Evolutionary conservation across 352 stramenopile species (phyloP).

Genomic region (Phytophthora cajani): DNA sequence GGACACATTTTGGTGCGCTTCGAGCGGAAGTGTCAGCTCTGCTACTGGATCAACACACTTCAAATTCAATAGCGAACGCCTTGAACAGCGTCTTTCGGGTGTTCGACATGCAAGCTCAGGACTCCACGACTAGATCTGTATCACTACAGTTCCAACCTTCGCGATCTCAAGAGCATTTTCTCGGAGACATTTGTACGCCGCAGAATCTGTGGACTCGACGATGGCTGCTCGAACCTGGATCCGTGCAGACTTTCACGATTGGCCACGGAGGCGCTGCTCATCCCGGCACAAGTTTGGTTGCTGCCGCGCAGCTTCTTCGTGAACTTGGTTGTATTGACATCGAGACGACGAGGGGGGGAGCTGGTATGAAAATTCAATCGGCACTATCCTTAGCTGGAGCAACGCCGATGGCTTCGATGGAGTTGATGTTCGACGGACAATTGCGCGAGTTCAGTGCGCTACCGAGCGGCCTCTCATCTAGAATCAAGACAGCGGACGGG

Average conservation of each 20-base stretch:
- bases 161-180: neutral
- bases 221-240: neutral
- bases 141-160: neutral
- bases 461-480: constrained; percentile 1
- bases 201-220: neutral
- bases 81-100: constrained; percentile 10
- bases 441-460: neutral
- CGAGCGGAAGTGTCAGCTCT: constrained; percentile 14
- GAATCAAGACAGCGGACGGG: neutral
- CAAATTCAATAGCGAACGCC: neutral
- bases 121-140: neutral
- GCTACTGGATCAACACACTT: constrained; percentile 7
- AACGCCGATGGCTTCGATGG: neutral
- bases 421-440: constrained; percentile 7
- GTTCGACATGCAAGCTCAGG: constrained; percentile 14
- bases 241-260: neutral
- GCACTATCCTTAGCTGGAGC: neutral
- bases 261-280: neutral
- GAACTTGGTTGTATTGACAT: constrained; percentile 15
- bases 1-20: constrained; percentile 16
- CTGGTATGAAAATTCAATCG: constrained; percentile 6
- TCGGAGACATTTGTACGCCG: neutral
- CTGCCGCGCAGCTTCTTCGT: neutral
- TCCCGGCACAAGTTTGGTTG: neutral
- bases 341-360: neutral